Evolutionary conservation across 2,329 filamentous ascomycete species (phyloP).

Genomic region (Hypomyces perniciosus): DNA sequence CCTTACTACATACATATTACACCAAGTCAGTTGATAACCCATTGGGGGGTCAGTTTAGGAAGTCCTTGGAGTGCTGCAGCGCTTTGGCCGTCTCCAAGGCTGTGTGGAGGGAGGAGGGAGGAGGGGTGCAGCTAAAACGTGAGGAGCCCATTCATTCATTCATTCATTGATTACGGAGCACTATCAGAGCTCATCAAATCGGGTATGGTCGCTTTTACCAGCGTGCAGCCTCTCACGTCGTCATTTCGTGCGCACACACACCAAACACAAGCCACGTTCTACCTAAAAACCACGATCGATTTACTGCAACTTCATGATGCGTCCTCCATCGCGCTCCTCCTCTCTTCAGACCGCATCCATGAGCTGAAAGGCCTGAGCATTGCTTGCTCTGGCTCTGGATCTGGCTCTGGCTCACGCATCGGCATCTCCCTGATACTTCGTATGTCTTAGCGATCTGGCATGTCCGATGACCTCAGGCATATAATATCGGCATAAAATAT

Average conservation of each 20-base stretch:
- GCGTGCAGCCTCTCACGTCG: background rate
- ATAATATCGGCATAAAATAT: background rate
- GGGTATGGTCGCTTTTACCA: background rate
- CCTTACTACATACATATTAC: too few relatives aligned
- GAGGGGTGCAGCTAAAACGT: background rate
- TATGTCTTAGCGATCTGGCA: slow-evolving; percentile 8
- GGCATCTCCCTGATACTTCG: background rate
- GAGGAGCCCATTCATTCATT: background rate
- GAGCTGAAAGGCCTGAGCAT: too few relatives aligned
- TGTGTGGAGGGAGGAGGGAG: background rate
- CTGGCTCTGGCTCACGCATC: background rate
- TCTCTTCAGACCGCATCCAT: too few relatives aligned
- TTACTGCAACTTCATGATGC: background rate
- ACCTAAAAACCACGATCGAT: too few relatives aligned
- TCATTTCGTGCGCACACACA: background rate
- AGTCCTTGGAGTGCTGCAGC: too few relatives aligned
- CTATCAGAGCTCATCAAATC: background rate
- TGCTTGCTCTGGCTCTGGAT: too few relatives aligned
- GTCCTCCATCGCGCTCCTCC: background rate
- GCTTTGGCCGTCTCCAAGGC: background rate
- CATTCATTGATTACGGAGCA: too few relatives aligned
- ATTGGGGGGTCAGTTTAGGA: too few relatives aligned
- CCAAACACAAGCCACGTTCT: background rate
- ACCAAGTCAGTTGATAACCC: too few relatives aligned
- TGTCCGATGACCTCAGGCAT: background rate